Evolutionary conservation across 306 rosid species (phyloP), one percentile per base, ranked within the genome.

Genomic region (Begonia masoniana): DNA sequence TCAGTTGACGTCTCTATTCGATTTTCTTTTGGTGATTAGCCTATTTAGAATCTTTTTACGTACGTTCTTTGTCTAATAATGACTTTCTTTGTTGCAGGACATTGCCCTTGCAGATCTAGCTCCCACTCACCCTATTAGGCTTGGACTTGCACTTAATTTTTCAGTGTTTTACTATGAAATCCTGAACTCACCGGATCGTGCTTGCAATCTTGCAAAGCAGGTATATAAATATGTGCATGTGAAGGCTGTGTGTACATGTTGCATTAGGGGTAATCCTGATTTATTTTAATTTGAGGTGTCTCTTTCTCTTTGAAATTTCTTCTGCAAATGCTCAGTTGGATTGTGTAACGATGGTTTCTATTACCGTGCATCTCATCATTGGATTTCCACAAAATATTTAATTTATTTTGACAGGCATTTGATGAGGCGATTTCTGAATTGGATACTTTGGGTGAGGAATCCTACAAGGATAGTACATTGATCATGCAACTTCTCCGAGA

Each of bases 401-500:
- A 31, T 31, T 31, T 31, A 31, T 31, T 31, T 31, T 58, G 62
- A 39, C 76, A 88, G 95, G 97, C 97, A 54, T 88, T 88, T 31
- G 97, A 88, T 53, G 97, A 88, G 75, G 97, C 97, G 53, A 88
- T 88, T 62, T 75, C 93, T 5, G 95, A 84, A 74, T 84, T 88
- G 17, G 95, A 88, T 66, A 88, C 97, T 16, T 66, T 82, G 76
- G 97, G 88, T 57, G 95, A 88, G 76, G 97, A 88, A 60, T 88
- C 97, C 24, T 88, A 88, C 93, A 84, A 88, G 78, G 97, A 88
- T 62, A 88, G 95, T 63, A 88, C 97, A 36, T 78, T 88, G 75
- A 88, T 88, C 66, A 84, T 88, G 97, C 95, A 88, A 67, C 97
- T 88, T 59, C 95, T 88, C 72, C 84, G 95, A 17, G 95, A 88